phyloP scores from a whole-genome alignment of 2,329 filamentous ascomycete species.

The Trichoderma guizhouense region DNA sequence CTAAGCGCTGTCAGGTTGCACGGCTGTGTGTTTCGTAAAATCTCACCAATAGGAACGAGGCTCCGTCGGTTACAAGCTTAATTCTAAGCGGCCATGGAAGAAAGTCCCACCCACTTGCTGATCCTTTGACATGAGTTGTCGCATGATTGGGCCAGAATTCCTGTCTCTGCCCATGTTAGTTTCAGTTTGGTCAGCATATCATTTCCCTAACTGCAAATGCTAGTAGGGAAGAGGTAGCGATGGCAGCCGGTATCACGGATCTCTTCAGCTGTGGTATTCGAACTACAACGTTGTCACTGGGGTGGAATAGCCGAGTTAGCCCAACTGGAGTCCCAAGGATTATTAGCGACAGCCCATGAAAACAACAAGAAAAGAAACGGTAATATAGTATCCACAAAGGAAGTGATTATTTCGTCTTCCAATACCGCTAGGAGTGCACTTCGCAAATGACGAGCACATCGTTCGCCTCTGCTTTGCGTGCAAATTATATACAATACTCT shows the following conservation, averaged over 20 bases:
- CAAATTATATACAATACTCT: background rate
- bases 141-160: background rate
- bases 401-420: background rate
- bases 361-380: background rate
- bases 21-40: background rate
- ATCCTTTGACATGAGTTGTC: background rate
- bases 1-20: background rate
- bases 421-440: background rate
- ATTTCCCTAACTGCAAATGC: background rate
- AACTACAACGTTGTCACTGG: background rate
- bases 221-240: background rate
- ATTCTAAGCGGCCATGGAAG: background rate
- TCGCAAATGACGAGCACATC: background rate
- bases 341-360: background rate
- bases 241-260: background rate
- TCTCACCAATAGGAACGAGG: background rate
- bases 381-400: background rate
- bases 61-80: background rate
- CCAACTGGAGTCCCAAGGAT: background rate
- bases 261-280: background rate
- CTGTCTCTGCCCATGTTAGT: background rate
- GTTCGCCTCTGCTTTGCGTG: background rate
- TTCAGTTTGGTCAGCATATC: background rate
- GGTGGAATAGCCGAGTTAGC: background rate
- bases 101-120: background rate